Conservation (phyloP, 2,329 filamentous ascomycete genomes). For the Magnaporthales sp. region DNA sequence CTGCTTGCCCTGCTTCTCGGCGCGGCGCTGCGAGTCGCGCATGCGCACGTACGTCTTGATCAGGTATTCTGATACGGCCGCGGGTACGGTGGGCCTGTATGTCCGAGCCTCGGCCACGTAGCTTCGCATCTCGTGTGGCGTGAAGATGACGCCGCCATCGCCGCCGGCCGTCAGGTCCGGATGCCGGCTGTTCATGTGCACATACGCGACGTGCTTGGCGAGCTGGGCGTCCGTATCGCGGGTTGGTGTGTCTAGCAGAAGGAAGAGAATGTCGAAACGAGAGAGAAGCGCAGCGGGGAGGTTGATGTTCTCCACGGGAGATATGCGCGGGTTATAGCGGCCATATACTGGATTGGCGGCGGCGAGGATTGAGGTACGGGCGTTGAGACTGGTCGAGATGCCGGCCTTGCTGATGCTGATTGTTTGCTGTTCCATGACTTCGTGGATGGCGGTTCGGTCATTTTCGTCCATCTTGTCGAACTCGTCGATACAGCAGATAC, state of each 20-base stretch:
- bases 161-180: constrained; percentile 54
- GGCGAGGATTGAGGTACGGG: constrained; percentile 88
- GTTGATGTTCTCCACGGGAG: constrained; percentile 98
- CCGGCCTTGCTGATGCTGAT: constrained; percentile 75
- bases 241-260: constrained; percentile 89
- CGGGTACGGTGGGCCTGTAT: constrained; percentile 79
- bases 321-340: constrained; percentile 94
- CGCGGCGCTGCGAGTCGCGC: constrained; percentile 82
- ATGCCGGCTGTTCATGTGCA: constrained; percentile 94
- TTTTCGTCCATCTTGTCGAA: constrained; percentile 88
- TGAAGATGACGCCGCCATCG: constrained; percentile 61
- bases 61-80: constrained; percentile 87
- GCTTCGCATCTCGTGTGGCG: constrained; percentile 85
- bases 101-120: constrained; percentile 91
- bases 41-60: constrained; percentile 94
- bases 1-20: constrained; percentile 83
- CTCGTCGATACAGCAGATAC: constrained; percentile 80
- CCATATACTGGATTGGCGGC: constrained; percentile 96
- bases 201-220: constrained; percentile 88
- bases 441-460: constrained; percentile 74
- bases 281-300: constrained; percentile 93
- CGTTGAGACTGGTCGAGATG: constrained; percentile 75
- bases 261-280: constrained; percentile 93
- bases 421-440: constrained; percentile 84
- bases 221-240: constrained; percentile 88